These are phyloP conservation scores for Evernia prunastri DNA, from an alignment of 495 filamentous ascomycete genomes.

Conservation along the genomic window DNA sequence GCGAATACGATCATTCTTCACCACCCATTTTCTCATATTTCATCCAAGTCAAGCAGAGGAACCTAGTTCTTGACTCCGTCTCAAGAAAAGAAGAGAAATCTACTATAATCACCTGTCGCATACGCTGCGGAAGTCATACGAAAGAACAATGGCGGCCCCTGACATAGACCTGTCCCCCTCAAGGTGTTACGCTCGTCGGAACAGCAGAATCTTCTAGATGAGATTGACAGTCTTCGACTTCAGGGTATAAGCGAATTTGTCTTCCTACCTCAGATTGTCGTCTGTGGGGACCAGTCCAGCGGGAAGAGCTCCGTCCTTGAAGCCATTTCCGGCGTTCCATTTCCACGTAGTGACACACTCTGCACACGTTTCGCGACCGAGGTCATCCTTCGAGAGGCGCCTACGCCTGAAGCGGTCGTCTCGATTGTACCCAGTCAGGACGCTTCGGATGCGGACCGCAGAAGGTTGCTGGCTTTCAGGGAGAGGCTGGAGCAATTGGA, in stretches of 20 bases:
- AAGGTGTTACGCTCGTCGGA: constrained; percentile 24
- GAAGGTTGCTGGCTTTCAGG: constrained; percentile 1
- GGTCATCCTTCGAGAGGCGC: constrained; percentile 45
- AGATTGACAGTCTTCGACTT: constrained; percentile 50
- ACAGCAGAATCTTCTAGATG: constrained; percentile 47
- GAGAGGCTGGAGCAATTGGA: constrained; percentile 6
- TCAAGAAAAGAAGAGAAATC: neutral
- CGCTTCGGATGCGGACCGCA: constrained; percentile 7
- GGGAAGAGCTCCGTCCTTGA: constrained; percentile 63
- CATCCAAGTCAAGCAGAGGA: neutral
- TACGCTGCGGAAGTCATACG: neutral
- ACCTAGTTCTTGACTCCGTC: neutral
- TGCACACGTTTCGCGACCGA: constrained; percentile 55
- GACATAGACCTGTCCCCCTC: neutral
- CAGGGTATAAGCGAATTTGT: constrained; percentile 51
- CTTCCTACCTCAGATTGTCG: constrained; percentile 54
- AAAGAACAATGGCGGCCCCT: neutral
- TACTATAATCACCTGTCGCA: neutral
- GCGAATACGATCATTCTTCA: neutral
- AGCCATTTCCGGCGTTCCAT: constrained; percentile 56
- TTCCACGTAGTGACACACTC: constrained; percentile 46
- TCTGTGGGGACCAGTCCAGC: constrained; percentile 55
- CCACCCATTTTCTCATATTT: neutral
- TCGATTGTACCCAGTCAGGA: constrained; percentile 15
- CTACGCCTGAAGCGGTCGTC: neutral